Evolutionary conservation across 768 basidiomycete species (phyloP).

Genomic region (Macrolepiota fuliginosa): DNA sequence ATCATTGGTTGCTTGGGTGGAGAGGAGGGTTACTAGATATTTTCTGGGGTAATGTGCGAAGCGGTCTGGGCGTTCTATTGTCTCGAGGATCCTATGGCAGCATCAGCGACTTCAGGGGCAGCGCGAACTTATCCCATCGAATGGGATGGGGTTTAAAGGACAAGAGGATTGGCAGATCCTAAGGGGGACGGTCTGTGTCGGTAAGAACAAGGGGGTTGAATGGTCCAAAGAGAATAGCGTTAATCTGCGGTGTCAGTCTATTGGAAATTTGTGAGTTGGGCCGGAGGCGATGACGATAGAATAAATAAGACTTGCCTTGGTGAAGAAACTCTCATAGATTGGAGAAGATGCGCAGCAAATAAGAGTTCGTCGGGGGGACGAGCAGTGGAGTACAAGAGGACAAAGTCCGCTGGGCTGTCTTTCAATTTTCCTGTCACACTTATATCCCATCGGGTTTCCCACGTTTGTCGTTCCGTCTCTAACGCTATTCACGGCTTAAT

Average conservation of each 20-base stretch:
- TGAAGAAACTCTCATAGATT: slow-evolving; percentile 56
- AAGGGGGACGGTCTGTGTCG: slow-evolving; percentile 80
- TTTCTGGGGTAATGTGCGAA: slow-evolving; percentile 12
- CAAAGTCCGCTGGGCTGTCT: slow-evolving; percentile 5
- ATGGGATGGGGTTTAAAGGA: slow-evolving; percentile 23
- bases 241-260: slow-evolving; percentile 48
- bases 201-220: slow-evolving; percentile 50
- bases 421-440: slow-evolving; percentile 11
- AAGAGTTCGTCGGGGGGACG: slow-evolving; percentile 10
- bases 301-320: slow-evolving; percentile 24
- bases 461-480: slow-evolving; percentile 12
- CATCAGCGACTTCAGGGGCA: slow-evolving; percentile 35
- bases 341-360: slow-evolving; percentile 16
- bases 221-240: slow-evolving; percentile 62
- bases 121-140: slow-evolving; percentile 53
- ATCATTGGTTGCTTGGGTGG: slow-evolving; percentile 36
- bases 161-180: slow-evolving; percentile 33
- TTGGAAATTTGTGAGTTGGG: slow-evolving; percentile 13
- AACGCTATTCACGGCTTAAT: neutral
- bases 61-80: slow-evolving; percentile 21
- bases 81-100: slow-evolving; percentile 32
- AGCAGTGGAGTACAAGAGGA: slow-evolving; percentile 4
- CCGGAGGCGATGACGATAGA: slow-evolving; percentile 11
- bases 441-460: slow-evolving; percentile 16
- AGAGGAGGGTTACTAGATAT: slow-evolving; percentile 13